These are phyloP conservation scores for Corrigiola litoralis DNA, from an alignment of 179 eudicot species.

Conservation along the genomic window DNA sequence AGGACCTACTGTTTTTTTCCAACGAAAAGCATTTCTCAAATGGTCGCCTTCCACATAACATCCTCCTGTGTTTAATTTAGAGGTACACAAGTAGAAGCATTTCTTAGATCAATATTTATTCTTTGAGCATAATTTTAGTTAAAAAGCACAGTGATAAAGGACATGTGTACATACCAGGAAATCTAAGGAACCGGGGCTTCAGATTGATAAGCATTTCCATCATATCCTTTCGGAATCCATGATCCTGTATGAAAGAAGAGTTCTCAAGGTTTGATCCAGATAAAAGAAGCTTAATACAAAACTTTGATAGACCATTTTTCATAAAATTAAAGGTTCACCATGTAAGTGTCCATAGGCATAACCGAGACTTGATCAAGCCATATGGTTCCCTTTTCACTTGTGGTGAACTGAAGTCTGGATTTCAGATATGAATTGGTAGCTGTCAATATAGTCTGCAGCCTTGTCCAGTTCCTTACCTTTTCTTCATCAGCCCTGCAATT, in stretches of 20 bases:
- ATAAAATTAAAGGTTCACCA: conserved; percentile 26
- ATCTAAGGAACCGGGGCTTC: conserved; percentile 73
- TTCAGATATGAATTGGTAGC: conserved; percentile 42
- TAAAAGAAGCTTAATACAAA: background rate
- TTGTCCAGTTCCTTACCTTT: conserved; percentile 59
- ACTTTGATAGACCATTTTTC: background rate
- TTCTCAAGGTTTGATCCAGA: background rate
- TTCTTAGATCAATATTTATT: too few relatives aligned
- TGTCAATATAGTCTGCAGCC: conserved; percentile 37
- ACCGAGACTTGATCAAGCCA: conserved; percentile 91
- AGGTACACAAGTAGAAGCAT: background rate
- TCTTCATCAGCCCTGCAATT: conserved; percentile 20
- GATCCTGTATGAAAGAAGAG: conserved; percentile 38
- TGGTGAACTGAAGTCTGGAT: conserved; percentile 62
- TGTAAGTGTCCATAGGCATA: conserved; percentile 76
- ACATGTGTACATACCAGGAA: conserved; percentile 52
- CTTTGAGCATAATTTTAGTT: background rate
- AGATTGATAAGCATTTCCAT: conserved; percentile 55
- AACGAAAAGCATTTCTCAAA: conserved; percentile 42
- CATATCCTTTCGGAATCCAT: conserved; percentile 70
- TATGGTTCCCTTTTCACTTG: conserved; percentile 51
- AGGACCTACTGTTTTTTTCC: conserved; percentile 55
- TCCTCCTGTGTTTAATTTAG: conserved; percentile 27
- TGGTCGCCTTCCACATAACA: conserved; percentile 46
- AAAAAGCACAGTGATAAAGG: background rate